These are phyloP conservation scores for Colletotrichum sp. DNA, from an alignment of 2,329 filamentous ascomycete species.

Conservation along the genomic window DNA sequence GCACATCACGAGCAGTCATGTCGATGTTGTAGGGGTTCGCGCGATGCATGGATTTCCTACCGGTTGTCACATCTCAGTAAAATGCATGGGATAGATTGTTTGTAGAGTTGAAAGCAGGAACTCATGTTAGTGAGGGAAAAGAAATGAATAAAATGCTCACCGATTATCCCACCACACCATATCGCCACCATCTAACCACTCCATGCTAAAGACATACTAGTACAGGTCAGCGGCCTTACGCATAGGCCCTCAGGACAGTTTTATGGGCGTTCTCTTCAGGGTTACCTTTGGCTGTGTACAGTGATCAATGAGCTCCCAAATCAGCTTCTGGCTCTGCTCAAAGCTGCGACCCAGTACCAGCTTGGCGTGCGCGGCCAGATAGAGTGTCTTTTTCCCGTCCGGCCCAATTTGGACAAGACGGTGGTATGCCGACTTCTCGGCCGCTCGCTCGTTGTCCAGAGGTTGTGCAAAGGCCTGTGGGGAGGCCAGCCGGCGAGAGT, in stretches of 20 bases:
- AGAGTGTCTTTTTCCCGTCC: not conserved
- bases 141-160: not conserved
- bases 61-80: not conserved
- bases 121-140: not conserved
- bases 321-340: not conserved
- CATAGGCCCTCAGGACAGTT: not conserved
- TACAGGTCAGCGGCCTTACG: not conserved
- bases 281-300: not conserved
- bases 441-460: not conserved
- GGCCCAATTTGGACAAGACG: not conserved
- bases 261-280: not conserved
- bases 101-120: not conserved
- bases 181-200: not conserved
- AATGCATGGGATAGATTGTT: not conserved
- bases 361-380: not conserved
- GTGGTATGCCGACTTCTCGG: not conserved
- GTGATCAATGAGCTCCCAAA: not conserved
- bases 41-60: not conserved
- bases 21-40: not conserved
- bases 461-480: not conserved
- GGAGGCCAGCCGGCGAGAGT: not conserved
- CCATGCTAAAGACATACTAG: not conserved
- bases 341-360: not conserved
- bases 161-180: not conserved
- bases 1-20: not conserved